Evolutionary conservation across 2,329 filamentous ascomycete species (phyloP), one percentile per base, ranked within the genome.

Genomic region (Calonectria honghensis): DNA sequence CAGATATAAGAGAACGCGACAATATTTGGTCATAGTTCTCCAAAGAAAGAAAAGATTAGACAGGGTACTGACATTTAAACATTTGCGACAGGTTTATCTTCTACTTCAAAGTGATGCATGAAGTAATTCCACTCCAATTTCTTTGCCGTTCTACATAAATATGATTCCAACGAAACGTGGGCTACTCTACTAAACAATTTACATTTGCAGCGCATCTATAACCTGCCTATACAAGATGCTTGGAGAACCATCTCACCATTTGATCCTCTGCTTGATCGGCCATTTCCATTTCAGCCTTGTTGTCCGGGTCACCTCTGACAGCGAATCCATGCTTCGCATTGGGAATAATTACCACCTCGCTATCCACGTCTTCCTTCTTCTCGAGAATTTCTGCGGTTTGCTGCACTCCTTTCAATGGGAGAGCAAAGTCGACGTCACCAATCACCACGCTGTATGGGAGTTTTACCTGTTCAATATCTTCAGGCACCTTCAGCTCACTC

Each of bases 251-350:
- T n/a, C 29, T 57, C 7, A 57, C 52, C 52, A 57, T 57, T 31
- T 57, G 52, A 57, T 57, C 52, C 20, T 57, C 52, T 4, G 52
- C 52, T 57, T 57, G 29, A 35, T 57, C 52, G 7, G 52, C 52
- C 52, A 57, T 57, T 35, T 57, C 52, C 52, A 35, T n/a, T 31
- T 57, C 52, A n/a, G 20, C 29, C 7, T 57, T 57, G 31, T 57
- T 31, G 10, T 11, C 31, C 6, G 52, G 52, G 20, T 57, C 20
- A 7, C 52, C 52, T 57, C 52, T 57, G 29, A 57, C 52, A 6
- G 52, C 52, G 20, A 57, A 57, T 7, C 52, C 52, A 35, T 57
- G 52, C 31, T n/a, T 57, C 14, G 52, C 52, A 13, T 57, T 57
- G 6, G 29, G 52, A 10, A 57, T 35, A 10, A 57, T 35, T 35